Conservation (phyloP, 305 asterid genomes). For the Fraxinus albicans region DNA sequence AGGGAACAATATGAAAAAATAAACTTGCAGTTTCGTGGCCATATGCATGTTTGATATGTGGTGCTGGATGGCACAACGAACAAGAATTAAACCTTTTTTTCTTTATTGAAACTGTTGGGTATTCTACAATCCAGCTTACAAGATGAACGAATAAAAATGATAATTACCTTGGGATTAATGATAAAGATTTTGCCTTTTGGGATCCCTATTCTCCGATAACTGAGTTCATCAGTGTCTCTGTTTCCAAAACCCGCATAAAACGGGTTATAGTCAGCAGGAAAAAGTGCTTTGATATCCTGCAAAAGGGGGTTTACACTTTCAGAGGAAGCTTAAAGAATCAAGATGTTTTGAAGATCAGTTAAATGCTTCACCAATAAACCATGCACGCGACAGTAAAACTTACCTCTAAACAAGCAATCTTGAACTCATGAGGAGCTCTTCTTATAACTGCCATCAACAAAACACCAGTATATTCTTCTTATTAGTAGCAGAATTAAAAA, state of each 20-base stretch:
- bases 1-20: background rate
- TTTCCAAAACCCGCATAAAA: conserved; percentile 98
- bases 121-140: background rate
- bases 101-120: background rate
- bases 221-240: conserved; percentile 96
- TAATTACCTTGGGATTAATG: conserved; percentile 87
- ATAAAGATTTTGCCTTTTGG: conserved; percentile 98
- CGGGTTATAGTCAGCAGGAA: conserved; percentile 91
- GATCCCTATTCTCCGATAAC: conserved; percentile 96
- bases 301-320: conserved; percentile 13
- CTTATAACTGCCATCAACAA: conserved; percentile 68
- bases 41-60: background rate
- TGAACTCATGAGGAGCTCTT: conserved; percentile 99
- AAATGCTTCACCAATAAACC: background rate
- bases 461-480: conserved; percentile 21
- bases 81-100: background rate
- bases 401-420: conserved; percentile 99
- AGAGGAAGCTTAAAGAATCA: background rate
- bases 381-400: background rate
- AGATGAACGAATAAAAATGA: background rate
- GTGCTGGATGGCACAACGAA: background rate
- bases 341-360: background rate
- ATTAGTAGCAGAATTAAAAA: background rate
- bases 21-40: background rate
- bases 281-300: conserved; percentile 97